These are phyloP conservation scores for Candolleomyces efflorescens DNA, from an alignment of 768 basidiomycete genomes.

Conservation along the genomic window DNA sequence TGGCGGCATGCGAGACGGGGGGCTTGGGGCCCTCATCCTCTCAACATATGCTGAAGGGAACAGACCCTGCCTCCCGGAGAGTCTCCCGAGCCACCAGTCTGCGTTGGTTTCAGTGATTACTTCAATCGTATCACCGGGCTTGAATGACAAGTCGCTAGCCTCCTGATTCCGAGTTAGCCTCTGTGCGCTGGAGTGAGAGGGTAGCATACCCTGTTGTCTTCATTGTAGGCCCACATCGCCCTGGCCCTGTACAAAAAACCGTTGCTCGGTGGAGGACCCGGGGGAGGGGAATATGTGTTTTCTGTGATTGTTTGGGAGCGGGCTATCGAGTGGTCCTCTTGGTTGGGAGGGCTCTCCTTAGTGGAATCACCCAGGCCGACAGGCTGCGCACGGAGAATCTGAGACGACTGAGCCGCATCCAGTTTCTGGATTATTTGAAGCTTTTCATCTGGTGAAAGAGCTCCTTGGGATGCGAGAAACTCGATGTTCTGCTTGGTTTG, in stretches of 20 bases:
- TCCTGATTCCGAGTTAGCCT: constrained; percentile 39
- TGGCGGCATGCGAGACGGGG: background rate
- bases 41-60: constrained; percentile 77
- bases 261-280: constrained; percentile 19
- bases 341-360: background rate
- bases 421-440: constrained; percentile 44
- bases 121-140: constrained; percentile 68
- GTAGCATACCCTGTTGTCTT: constrained; percentile 41
- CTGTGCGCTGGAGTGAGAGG: background rate
- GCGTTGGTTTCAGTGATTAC: constrained; percentile 66
- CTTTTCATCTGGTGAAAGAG: constrained; percentile 43
- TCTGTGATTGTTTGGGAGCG: background rate
- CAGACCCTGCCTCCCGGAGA: constrained; percentile 58
- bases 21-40: constrained; percentile 24
- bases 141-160: constrained; percentile 70
- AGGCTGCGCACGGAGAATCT: constrained; percentile 5
- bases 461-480: constrained; percentile 47
- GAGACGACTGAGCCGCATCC: constrained; percentile 1
- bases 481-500: constrained; percentile 55
- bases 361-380: constrained; percentile 8
- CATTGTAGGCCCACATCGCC: constrained; percentile 66
- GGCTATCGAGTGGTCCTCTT: background rate
- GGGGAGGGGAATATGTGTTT: background rate
- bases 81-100: constrained; percentile 86
- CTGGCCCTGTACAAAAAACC: constrained; percentile 35